A percentile compares a stretch with the other conserved stretches of the same genome.
These are phyloP conservation scores for Gastrodia elata DNA, from an alignment of 106 monocot species.

Conservation along the genomic window DNA sequence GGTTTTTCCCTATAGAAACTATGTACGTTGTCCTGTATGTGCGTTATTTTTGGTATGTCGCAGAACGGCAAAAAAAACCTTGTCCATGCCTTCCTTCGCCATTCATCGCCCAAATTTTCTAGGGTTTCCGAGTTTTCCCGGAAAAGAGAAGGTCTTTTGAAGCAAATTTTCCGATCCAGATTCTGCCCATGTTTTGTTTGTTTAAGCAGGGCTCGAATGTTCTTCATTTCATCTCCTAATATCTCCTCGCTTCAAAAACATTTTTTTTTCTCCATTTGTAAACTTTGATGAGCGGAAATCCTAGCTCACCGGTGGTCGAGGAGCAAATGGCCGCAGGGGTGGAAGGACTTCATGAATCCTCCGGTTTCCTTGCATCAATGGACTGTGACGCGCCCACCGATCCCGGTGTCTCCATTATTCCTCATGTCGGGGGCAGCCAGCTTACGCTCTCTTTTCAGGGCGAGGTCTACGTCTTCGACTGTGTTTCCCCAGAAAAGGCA, in stretches of 20 bases:
- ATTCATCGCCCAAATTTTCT: not conserved
- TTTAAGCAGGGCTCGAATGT: not conserved
- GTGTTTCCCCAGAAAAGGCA: conserved; percentile 68
- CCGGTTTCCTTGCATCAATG: not conserved
- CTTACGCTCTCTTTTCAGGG: conserved; percentile 80
- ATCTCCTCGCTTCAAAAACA: not conserved
- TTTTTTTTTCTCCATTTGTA: not conserved
- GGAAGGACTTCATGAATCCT: not conserved
- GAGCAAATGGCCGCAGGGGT: conserved; percentile 2
- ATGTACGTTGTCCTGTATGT: not conserved
- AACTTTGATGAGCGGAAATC: conserved; percentile 7
- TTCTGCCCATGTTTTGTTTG: not conserved
- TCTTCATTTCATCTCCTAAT: not conserved
- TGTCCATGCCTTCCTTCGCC: not conserved
- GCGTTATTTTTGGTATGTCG: not conserved
- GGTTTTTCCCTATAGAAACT: not conserved
- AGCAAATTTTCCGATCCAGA: not conserved
- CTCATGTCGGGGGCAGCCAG: conserved; percentile 34
- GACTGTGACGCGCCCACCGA: conserved; percentile 1
- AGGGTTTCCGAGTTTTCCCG: not conserved
- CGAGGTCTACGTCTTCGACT: conserved; percentile 74
- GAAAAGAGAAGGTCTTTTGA: not conserved
- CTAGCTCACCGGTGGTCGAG: conserved; percentile 1
- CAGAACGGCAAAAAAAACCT: not conserved
- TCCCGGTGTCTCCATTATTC: not conserved